These are phyloP conservation scores for Tilletiaria anomala DNA, from an alignment of 1,284 basidiomycete species.

Conservation along the genomic window DNA sequence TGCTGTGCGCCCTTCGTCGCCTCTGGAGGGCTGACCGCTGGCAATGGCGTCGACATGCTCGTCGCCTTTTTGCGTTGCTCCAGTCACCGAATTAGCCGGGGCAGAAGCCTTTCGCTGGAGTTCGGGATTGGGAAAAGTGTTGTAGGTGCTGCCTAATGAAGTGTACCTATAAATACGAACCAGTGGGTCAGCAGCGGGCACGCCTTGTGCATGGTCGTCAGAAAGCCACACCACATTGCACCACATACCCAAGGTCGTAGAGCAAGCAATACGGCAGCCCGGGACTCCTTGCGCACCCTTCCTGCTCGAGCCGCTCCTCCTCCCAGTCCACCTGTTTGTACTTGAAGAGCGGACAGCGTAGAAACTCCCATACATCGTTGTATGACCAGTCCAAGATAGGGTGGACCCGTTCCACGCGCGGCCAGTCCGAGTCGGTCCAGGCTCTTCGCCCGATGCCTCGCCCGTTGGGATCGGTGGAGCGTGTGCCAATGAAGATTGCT, in stretches of 20 bases:
- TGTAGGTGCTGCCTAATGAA: constrained; percentile 82
- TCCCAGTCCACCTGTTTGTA: background rate
- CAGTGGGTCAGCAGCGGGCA: background rate
- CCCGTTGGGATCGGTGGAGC: constrained; percentile 39
- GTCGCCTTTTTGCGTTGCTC: too few species aligned
- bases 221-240: background rate
- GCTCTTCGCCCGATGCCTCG: constrained; percentile 1
- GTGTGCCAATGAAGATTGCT: constrained; percentile 76
- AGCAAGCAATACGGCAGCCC: constrained; percentile 57
- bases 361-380: constrained; percentile 72
- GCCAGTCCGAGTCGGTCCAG: constrained; percentile 71
- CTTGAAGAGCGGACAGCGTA: constrained; percentile 58
- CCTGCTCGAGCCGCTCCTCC: background rate
- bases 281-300: background rate
- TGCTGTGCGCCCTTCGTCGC: too few species aligned
- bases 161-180: constrained; percentile 55
- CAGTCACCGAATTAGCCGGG: too few species aligned
- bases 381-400: constrained; percentile 94
- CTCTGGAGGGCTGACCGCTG: too few species aligned
- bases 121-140: constrained; percentile 79
- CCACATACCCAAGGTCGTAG: constrained; percentile 72
- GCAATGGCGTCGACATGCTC: too few species aligned
- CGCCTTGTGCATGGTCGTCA: background rate
- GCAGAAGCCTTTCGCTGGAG: too few species aligned
- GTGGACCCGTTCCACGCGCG: constrained; percentile 74